Evolutionary conservation across 2,329 filamentous ascomycete species (phyloP), one percentile per base, ranked within the genome.

Genomic region (Xylariaceae sp.): DNA sequence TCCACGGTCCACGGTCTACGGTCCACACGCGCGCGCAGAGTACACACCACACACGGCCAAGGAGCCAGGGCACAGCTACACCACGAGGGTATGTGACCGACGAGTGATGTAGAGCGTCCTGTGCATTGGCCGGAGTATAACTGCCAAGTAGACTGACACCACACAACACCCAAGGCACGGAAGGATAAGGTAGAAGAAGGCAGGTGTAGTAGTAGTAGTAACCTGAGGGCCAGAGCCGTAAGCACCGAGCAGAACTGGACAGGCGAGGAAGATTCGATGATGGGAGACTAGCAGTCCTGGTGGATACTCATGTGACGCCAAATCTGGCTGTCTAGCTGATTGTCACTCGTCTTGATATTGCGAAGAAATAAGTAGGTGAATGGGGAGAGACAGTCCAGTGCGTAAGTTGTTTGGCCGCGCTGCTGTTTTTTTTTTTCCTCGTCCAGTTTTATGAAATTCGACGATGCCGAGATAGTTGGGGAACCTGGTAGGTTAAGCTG

Each of bases 1-100:
- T 57, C 61, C 62, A 65, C 59, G 63, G 62, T 61, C 62, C 58
- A 67, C 58, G 50, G 53, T 60, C 61, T 50, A 61, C 60, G 60
- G 63, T 60, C 59, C 49, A 57, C 40, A 57, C 54, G 55, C 57
- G 52, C 46, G 54, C 53, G 48, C 52, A 56, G 35, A 24, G 18
- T 32, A 24, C 36, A 46, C 40, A 45, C 45, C 39, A 49, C 43
- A 33, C 39, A 18, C 35, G 26, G 39, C 37, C 32, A 50, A 8
- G 13, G 32, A 42, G 20, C 45, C 32, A 24, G 26, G 33, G 26
- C 15, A 32, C 45, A 32, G 33, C 15, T 18, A 21, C 33, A 16
- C 24, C 39, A 29, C 24, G 18, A 30, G 36, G 30, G 21, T 4
- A 47, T 33, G 23, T 18, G 32, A 41, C 39, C 23, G 30, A 55